Base-by-base conservation (phyloP, 768 basidiomycete genomes). In the Leccinum subgranulosum region DNA sequence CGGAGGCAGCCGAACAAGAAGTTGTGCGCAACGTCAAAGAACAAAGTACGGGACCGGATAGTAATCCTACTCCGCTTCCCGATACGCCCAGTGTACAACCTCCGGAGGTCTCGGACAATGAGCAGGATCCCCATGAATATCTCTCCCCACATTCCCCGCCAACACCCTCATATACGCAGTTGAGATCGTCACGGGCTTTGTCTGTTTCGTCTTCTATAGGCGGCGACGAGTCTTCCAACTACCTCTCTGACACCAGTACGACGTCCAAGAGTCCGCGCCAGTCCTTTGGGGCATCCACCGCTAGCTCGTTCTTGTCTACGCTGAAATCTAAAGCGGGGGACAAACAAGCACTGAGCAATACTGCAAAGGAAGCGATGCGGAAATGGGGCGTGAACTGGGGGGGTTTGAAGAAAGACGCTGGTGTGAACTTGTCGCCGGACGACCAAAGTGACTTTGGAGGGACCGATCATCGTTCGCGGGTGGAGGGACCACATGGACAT, bases 351-450 rank as follows among this genome's bases (percentile, higher is more conserved):
- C 75, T 95, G 46, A 87, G 85, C 61, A 87, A 90, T 64, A 84
- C 89, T 0, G 91, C 94, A 12, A 90, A 88, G 69, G 95, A 97
- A 67, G 82, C 90, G 9, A 87, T 97, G 80, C 85, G 88, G 58
- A 96, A 96, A 69, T 96, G 93, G 93, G 87, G 93, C 23, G 86
- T 85, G 57, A 34, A 34, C 49, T 94, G 92, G 23, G 23, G 23
- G 88, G 77, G 82, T 12, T 66, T 85, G 69, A 84, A 80, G 74
- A 86, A 83, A 69, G 84, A 86, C 55, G 70, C 58, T 48, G 70
- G 62, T 53, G 70, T 61, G 48, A 61, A 64, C 45, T 48, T 57
- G 33, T 55, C 63, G 52, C 55, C 67, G 17, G 83, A 83, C 14
- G 81, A 80, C 21, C 58, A 73, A 39, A 68, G 77, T 15, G 81